Percentiles rank a stretch among this genome's conserved stretches.
phyloP scores from a whole-genome alignment of 176 grass and related monocot species.

The Pharus latifolius region DNA sequence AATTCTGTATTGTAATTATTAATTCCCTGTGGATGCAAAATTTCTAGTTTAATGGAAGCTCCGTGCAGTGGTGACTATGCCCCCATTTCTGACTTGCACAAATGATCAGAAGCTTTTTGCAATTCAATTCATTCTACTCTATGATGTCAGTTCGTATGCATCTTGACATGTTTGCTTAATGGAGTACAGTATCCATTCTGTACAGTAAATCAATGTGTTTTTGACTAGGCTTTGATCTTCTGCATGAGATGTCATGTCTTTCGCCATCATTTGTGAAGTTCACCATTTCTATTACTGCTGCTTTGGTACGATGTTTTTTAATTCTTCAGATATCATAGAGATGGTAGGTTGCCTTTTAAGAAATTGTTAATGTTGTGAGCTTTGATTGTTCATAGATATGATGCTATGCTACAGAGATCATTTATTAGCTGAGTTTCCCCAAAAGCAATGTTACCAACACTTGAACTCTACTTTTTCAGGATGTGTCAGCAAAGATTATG shows the following conservation, averaged over 20 bases:
- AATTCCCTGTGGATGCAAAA: neutral
- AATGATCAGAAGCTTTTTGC: neutral
- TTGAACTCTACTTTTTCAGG: constrained; percentile 40
- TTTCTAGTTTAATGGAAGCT: no score
- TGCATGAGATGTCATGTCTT: neutral
- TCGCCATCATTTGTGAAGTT: neutral
- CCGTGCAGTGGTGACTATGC: no score
- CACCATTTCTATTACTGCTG: neutral
- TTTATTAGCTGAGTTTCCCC: neutral
- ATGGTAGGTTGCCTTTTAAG: neutral
- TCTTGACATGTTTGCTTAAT: neutral
- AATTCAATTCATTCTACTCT: neutral
- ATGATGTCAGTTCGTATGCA: neutral
- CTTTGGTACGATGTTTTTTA: neutral
- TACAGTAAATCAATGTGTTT: neutral
- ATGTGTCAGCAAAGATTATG: constrained; percentile 87
- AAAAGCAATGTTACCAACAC: neutral
- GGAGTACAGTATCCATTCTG: neutral
- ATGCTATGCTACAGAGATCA: neutral
- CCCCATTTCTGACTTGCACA: neutral
- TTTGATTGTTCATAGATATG: neutral
- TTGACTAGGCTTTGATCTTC: neutral
- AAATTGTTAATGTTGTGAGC: constrained; percentile 9
- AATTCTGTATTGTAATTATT: neutral
- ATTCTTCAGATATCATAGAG: neutral